Conservation (phyloP, 768 basidiomycete genomes). For the Rhodosporidiobolus sp. region DNA sequence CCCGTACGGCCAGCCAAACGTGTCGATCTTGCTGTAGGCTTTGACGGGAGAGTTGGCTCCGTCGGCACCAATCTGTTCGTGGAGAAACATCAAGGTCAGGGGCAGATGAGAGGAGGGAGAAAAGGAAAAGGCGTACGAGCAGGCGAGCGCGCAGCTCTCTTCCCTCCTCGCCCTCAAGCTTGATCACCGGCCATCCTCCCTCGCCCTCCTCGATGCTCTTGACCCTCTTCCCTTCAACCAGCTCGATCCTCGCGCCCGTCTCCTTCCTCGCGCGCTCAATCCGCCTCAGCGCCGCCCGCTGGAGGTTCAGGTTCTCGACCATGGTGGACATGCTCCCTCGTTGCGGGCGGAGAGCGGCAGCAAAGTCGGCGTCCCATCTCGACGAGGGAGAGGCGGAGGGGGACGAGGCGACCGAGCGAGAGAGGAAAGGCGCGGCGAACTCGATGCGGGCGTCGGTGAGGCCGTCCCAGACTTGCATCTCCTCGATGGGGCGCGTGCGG, state of each 20-base stretch:
- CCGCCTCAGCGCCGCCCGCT: constrained; percentile 68
- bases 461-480: constrained; percentile 88
- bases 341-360: constrained; percentile 34
- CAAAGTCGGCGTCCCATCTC: constrained; percentile 36
- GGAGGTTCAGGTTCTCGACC: constrained; percentile 90
- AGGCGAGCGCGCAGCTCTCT: constrained; percentile 48
- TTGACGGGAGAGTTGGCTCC: constrained; percentile 93
- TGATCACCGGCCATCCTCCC: constrained; percentile 76
- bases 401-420: neutral
- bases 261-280: constrained; percentile 29
- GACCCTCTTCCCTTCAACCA: constrained; percentile 74
- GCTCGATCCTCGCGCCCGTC: constrained; percentile 55
- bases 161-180: constrained; percentile 64
- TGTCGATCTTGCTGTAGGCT: constrained; percentile 73
- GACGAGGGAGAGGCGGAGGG: constrained; percentile 34
- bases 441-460: constrained; percentile 72
- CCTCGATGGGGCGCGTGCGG: constrained; percentile 69
- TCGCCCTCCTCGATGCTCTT: constrained; percentile 61
- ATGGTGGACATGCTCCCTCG: constrained; percentile 65
- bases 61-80: constrained; percentile 78
- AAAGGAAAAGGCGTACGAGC: constrained; percentile 20
- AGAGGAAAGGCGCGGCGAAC: constrained; percentile 57
- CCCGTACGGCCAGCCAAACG: constrained; percentile 88
- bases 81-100: neutral
- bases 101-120: neutral